Evolutionary conservation across 208 protist species (phyloP).

Genomic region (Leishmania lainsoni): DNA sequence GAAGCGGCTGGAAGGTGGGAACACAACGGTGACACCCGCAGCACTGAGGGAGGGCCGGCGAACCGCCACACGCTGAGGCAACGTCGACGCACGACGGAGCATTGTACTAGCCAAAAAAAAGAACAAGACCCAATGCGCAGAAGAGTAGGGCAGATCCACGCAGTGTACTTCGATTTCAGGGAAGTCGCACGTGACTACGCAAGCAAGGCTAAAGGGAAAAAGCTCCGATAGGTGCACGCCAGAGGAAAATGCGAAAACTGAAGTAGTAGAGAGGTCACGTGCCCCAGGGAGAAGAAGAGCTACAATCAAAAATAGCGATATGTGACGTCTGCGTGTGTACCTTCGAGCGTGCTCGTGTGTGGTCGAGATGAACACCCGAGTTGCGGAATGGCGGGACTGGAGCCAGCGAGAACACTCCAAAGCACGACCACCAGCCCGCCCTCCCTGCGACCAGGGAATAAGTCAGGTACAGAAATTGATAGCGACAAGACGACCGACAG

Average conservation of each 20-base stretch:
- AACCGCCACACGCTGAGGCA: not conserved
- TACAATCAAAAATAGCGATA: not conserved
- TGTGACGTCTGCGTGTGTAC: not conserved
- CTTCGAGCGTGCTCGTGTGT: not conserved
- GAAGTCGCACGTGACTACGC: not conserved
- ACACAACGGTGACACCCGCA: not conserved
- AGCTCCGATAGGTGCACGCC: not conserved
- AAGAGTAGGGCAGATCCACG: not conserved
- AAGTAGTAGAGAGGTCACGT: not conserved
- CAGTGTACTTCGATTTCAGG: not conserved
- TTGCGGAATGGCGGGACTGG: not conserved
- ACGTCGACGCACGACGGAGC: not conserved
- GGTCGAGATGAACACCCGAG: not conserved
- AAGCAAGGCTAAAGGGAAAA: too few species aligned
- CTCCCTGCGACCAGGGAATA: not conserved
- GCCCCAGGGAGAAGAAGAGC: not conserved
- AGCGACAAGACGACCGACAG: not conserved
- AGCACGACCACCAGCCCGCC: too few species aligned
- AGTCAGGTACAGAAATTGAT: not conserved
- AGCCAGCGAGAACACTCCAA: not conserved
- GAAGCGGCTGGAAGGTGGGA: not conserved
- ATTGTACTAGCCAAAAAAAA: not conserved
- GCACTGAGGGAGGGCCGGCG: not conserved
- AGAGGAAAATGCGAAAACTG: not conserved
- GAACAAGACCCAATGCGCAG: not conserved